Conservation (phyloP, 2,329 filamentous ascomycete genomes). For the Xylaria sp. region DNA sequence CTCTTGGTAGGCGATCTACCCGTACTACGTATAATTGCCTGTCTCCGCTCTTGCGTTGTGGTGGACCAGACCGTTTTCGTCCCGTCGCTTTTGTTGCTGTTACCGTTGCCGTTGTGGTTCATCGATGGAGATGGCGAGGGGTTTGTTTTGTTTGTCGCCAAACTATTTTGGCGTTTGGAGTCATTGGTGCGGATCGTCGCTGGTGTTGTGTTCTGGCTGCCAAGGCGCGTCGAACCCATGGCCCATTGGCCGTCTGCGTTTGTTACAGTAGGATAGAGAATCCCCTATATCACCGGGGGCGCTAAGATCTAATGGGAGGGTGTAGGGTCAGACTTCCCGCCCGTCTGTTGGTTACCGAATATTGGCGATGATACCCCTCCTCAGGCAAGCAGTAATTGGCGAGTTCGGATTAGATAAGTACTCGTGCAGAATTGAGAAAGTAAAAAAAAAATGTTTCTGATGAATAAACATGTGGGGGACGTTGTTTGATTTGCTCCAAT, state of each 20-base stretch:
- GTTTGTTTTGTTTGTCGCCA: slow-evolving; percentile 25
- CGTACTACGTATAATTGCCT: slow-evolving; percentile 16
- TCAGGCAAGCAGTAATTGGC: neutral
- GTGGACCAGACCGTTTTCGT: slow-evolving; percentile 17
- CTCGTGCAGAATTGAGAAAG: neutral
- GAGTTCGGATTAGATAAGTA: neutral
- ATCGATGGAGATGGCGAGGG: neutral
- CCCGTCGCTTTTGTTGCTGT: neutral
- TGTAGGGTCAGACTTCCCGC: slow-evolving; percentile 3
- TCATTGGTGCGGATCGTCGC: neutral
- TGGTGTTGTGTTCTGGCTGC: slow-evolving; percentile 25
- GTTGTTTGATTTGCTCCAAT: slow-evolving; percentile 22
- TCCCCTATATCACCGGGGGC: slow-evolving; percentile 6
- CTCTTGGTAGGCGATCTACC: slow-evolving; percentile 24
- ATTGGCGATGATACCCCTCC: neutral
- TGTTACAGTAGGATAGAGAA: too few relatives aligned
- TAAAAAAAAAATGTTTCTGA: slow-evolving; percentile 17
- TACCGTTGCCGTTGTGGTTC: neutral
- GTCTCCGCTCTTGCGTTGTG: slow-evolving; percentile 25
- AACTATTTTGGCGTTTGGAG: slow-evolving; percentile 28
- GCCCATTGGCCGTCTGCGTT: neutral
- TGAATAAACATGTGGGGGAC: slow-evolving; percentile 21
- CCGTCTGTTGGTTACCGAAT: slow-evolving; percentile 4
- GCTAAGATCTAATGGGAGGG: neutral
- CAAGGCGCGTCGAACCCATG: slow-evolving; percentile 26